Evolutionary conservation across 2,329 filamentous ascomycete species (phyloP), one percentile per base, ranked within the genome.

Genomic region (Fonsecaea pedrosoi): DNA sequence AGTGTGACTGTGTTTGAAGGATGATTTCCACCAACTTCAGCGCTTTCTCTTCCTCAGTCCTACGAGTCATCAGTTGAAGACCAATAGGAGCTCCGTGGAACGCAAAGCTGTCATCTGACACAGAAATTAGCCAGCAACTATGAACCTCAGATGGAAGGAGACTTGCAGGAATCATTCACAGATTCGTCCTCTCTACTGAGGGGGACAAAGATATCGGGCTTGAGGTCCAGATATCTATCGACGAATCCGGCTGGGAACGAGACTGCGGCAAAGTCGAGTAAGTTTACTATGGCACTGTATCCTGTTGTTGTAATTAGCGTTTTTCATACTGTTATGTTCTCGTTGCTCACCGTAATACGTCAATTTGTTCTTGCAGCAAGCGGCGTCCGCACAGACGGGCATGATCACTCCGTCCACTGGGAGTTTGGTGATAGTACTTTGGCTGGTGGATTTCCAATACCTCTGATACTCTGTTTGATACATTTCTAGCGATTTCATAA

Each of bases 241-340:
- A 56, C 34, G 15, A 21, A 65, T 18, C 57, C 63, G 4, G 72
- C 69, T 2, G 71, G 68, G 12, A 89, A 76, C 0, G 85, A 82
- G 7, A 87, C 75, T 0, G 86, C 82, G 0, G 85, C 80, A 70
- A 89, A 89, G 72, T 90, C 87, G 0, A 89, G 77, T 7, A 89
- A 75, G 69, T 89, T 88, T 81, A 85, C 87, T 8, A 87, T 79
- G 71, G 87, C 87, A 1, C 86, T 87, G 70, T 88, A 88, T 3
- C 87, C 86, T 63, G 32, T 50, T 37, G 9, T 35, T 37, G 54
- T 48, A 48, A 55, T 58, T 45, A 59, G 48, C 21, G 54, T 54
- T 30, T 53, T 40, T 48, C 54, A 32, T 60, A 56, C 21, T 34
- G 42, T 35, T 21, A 12, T 9, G 6, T 21, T 4, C 37, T 53